Evolutionary conservation across 805 yeast species (phyloP).

Genomic region (Diddensiella santjacobensis): DNA sequence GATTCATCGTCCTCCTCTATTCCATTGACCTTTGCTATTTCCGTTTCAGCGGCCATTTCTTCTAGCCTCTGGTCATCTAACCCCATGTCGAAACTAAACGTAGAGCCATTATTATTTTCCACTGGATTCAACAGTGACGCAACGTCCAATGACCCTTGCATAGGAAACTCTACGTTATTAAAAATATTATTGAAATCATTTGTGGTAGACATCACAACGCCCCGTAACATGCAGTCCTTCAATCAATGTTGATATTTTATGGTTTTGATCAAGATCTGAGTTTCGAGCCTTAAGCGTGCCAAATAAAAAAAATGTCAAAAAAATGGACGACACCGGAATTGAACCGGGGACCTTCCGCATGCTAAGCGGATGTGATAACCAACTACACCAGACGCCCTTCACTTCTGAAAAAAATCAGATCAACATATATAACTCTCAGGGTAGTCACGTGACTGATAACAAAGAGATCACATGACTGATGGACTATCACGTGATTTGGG

Average conservation of each 20-base stretch:
- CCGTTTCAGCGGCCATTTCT: neutral
- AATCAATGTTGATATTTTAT: too few species aligned
- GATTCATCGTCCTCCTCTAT: neutral
- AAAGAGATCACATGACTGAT: too few species aligned
- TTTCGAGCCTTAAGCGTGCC: too few species aligned
- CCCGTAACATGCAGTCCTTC: too few species aligned
- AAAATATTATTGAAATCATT: neutral
- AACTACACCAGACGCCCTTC: constrained; percentile 27
- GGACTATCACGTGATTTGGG: too few species aligned
- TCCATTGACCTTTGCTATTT: neutral
- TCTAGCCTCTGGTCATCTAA: neutral
- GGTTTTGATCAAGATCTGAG: too few species aligned
- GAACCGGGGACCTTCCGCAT: constrained; percentile 28
- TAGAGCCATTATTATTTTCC: neutral
- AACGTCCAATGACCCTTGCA: neutral
- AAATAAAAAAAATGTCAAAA: constrained; percentile 7
- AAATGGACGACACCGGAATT: constrained; percentile 27
- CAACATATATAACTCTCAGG: too few species aligned
- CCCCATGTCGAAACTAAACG: neutral
- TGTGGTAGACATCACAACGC: neutral
- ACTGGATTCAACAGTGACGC: neutral
- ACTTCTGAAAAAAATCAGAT: too few species aligned
- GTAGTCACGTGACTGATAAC: too few species aligned
- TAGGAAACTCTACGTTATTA: neutral
- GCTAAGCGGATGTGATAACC: constrained; percentile 28